A percentile compares a stretch with the other conserved stretches of the same genome.
Conservation (phyloP, 345 rosid genomes). For the Euphorbia tirucalli region DNA sequence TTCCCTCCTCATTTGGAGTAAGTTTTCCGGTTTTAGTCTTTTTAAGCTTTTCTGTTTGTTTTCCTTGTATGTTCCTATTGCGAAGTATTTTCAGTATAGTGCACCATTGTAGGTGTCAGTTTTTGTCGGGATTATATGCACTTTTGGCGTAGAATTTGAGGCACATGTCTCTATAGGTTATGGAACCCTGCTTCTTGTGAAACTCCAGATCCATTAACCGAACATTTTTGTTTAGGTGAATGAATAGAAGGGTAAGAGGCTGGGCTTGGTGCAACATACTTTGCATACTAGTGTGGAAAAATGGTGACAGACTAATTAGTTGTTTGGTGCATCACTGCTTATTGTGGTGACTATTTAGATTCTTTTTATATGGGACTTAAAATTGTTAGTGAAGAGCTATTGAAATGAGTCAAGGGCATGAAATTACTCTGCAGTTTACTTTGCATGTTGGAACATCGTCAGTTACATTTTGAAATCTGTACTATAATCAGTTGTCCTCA, state of each 20-base stretch:
- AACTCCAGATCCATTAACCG: neutral
- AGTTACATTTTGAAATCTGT: neutral
- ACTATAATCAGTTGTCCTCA: neutral
- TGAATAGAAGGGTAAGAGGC: neutral
- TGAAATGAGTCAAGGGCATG: neutral
- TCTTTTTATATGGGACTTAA: neutral
- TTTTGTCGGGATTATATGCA: neutral
- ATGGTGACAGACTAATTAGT: neutral
- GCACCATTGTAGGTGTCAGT: neutral
- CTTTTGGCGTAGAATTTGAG: neutral
- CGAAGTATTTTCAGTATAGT: neutral
- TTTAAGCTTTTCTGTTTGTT: neutral
- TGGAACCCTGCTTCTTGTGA: neutral
- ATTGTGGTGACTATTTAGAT: neutral
- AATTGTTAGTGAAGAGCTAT: neutral
- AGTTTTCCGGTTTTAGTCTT: constrained; percentile 20
- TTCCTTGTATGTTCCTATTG: neutral
- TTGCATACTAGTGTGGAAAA: neutral
- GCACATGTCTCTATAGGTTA: neutral
- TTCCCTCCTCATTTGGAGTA: constrained; percentile 94
- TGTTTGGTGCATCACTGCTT: neutral
- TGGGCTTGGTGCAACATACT: neutral
- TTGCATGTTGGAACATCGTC: neutral
- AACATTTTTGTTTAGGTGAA: neutral
- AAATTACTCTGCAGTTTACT: neutral